Evolutionary conservation across 345 rosid species (phyloP).

Genomic region (Eucalyptus curtisii): DNA sequence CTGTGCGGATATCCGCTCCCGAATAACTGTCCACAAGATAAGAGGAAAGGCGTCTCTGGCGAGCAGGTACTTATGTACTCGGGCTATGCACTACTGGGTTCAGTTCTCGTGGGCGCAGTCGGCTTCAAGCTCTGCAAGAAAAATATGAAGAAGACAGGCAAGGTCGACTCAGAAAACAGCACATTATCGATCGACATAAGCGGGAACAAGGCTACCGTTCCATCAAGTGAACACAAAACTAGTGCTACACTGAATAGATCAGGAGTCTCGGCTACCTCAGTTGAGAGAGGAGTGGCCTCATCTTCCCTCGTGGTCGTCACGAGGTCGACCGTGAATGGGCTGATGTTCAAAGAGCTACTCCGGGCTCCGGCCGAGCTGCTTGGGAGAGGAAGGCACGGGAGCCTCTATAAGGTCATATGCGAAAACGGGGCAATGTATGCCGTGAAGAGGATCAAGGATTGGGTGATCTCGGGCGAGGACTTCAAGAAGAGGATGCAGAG

Average conservation of each 20-base stretch:
- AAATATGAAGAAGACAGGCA: constrained; percentile 1
- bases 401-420: constrained; percentile 36
- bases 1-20: constrained; percentile 25
- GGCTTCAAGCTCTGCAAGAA: background rate
- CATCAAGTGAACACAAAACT: background rate
- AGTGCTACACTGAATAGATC: background rate
- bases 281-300: constrained; percentile 16
- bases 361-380: constrained; percentile 60
- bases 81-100: constrained; percentile 23
- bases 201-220: background rate
- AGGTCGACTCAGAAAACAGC: background rate
- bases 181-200: constrained; percentile 7
- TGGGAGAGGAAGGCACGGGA: constrained; percentile 37
- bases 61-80: constrained; percentile 22
- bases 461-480: constrained; percentile 26
- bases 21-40: constrained; percentile 5
- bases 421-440: constrained; percentile 23
- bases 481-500: constrained; percentile 42
- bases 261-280: constrained; percentile 5
- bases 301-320: constrained; percentile 31
- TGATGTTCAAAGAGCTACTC: constrained; percentile 43
- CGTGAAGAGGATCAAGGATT: constrained; percentile 55
- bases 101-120: constrained; percentile 5
- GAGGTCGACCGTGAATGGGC: constrained; percentile 22
- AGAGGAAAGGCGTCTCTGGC: background rate